Percentiles rank a stretch among this genome's conserved stretches.
These are phyloP conservation scores for Myrica gale DNA, from an alignment of 306 rosid genomes.

Conservation along the genomic window DNA sequence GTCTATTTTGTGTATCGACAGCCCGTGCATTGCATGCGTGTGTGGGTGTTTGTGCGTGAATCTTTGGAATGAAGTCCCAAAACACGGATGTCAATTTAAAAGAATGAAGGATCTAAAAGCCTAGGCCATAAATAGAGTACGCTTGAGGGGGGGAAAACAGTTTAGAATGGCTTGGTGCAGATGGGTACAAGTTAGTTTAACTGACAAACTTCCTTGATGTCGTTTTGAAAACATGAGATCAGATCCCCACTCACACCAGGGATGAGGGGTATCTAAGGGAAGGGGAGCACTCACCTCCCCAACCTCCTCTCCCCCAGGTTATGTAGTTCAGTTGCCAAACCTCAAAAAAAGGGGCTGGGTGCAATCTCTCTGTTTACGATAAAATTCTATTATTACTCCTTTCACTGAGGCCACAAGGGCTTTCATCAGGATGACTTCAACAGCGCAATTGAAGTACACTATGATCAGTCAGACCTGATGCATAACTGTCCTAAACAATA, in stretches of 20 bases:
- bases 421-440: too few relatives aligned
- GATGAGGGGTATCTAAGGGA: background rate
- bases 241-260: background rate
- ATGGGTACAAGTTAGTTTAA: background rate
- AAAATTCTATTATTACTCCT: background rate
- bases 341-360: background rate
- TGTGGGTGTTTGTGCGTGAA: background rate
- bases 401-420: background rate
- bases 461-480: background rate
- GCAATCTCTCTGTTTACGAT: too few relatives aligned
- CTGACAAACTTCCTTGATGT: background rate
- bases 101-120: background rate
- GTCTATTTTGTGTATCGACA: background rate
- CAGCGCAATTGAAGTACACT: too few relatives aligned
- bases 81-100: background rate
- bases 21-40: background rate
- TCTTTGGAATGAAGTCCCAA: background rate
- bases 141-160: background rate
- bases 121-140: background rate
- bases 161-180: background rate
- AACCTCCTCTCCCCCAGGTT: background rate
- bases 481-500: background rate
- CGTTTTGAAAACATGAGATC: background rate
- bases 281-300: too few relatives aligned
- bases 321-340: background rate